Percentiles rank a stretch among this genome's conserved stretches.
Conservation (phyloP, 2,329 filamentous ascomycete genomes). For the Phaeophleospora eucalypticola region DNA sequence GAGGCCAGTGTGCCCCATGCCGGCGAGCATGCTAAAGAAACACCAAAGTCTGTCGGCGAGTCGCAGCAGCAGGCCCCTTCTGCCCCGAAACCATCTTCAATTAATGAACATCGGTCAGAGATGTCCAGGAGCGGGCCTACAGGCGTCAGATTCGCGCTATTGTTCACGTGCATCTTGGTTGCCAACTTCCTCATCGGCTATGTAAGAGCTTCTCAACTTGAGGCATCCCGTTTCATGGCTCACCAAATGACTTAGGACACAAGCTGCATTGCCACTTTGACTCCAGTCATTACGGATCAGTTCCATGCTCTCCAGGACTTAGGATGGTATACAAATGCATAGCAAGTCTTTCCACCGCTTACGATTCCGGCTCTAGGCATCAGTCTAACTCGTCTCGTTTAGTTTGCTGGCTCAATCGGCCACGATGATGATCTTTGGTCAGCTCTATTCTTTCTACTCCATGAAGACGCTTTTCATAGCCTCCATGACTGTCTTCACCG, state of each 20-base stretch:
- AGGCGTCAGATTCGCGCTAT: slow-evolving; percentile 1
- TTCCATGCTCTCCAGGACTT: slow-evolving; percentile 42
- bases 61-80: no score
- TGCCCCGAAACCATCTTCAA: no score
- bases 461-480: slow-evolving; percentile 27
- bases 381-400: no score
- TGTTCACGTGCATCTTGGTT: not conserved
- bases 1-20: no score
- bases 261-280: slow-evolving; percentile 42
- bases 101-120: no score
- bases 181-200: slow-evolving; percentile 2
- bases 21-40: no score
- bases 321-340: slow-evolving; percentile 40
- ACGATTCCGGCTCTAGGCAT: no score
- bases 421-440: slow-evolving; percentile 13
- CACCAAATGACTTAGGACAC: slow-evolving; percentile 36
- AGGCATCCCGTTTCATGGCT: not conserved
- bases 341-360: slow-evolving; percentile 41
- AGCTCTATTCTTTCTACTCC: slow-evolving; percentile 39
- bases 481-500: slow-evolving; percentile 39
- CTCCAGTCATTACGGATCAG: slow-evolving; percentile 42
- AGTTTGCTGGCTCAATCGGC: slow-evolving; percentile 6
- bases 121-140: no score
- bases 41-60: no score
- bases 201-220: no score